A percentile compares a stretch with the other conserved stretches of the same genome.
These are phyloP conservation scores for Yamadazyma sp. DNA, from an alignment of 1,139 yeast genomes.

Conservation along the genomic window DNA sequence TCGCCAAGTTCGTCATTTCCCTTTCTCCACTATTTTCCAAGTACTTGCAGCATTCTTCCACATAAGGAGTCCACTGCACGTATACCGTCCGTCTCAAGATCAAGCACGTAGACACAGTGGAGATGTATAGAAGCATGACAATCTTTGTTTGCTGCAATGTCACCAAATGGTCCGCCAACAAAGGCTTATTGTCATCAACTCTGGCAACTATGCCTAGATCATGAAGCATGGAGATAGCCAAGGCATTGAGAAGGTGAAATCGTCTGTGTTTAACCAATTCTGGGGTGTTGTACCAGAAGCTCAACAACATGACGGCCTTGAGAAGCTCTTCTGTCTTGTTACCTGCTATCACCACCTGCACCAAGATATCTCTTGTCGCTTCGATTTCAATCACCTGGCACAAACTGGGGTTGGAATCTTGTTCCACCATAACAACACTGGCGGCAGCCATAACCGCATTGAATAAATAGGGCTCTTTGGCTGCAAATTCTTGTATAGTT, in stretches of 20 bases:
- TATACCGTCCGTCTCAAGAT: slow-evolving; percentile 53
- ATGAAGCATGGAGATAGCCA: slow-evolving; percentile 68
- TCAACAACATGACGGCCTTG: slow-evolving; percentile 58
- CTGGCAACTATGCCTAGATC: slow-evolving; percentile 73
- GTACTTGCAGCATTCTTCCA: slow-evolving; percentile 59
- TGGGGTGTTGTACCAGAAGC: slow-evolving; percentile 82
- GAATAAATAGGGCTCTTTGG: slow-evolving; percentile 58
- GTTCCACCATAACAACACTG: slow-evolving; percentile 40
- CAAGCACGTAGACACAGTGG: slow-evolving; percentile 53
- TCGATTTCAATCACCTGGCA: slow-evolving; percentile 50
- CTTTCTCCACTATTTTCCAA: slow-evolving; percentile 39
- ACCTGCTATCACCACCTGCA: slow-evolving; percentile 70
- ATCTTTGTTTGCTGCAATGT: slow-evolving; percentile 42
- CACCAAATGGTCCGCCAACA: slow-evolving; percentile 12
- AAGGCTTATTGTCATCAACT: slow-evolving; percentile 5
- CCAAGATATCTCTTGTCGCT: slow-evolving; percentile 56
- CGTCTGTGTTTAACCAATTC: slow-evolving; percentile 79
- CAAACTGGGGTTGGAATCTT: slow-evolving; percentile 26
- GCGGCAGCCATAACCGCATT: slow-evolving; percentile 65
- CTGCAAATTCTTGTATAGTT: slow-evolving; percentile 48
- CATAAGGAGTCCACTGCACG: slow-evolving; percentile 58
- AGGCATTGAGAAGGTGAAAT: slow-evolving; percentile 64
- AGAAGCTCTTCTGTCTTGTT: slow-evolving; percentile 68
- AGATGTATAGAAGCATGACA: slow-evolving; percentile 48
- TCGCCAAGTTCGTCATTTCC: slow-evolving; percentile 45